Evolutionary conservation across 345 rosid species (phyloP), one percentile per base, ranked within the genome.

Genomic region (Ceriops tagal): DNA sequence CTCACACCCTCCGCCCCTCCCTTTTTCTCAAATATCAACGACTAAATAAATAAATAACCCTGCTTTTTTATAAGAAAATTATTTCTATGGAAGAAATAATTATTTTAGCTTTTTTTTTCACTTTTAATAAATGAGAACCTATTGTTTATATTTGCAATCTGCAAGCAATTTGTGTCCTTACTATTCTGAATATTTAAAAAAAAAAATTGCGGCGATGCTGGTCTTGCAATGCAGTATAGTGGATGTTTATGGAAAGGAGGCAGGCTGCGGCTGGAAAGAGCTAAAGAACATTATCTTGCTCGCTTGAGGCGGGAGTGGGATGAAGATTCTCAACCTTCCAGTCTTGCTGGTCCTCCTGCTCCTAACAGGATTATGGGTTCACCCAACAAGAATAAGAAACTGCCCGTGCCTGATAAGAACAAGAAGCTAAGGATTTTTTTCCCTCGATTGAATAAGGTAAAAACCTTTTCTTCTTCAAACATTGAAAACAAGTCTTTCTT

Each of bases 221-320:
- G 24, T 53, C 53, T 46, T 9, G 9, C 19, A 71, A 4, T 71
- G 56, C 88, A 95, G 99, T 92, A 89, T 62, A 96, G 89, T 72
- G 97, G 97, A 26, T 96, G 98, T 70, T 75, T 72, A 1, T 96
- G 97, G 99, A 96, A 90, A 69, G 99, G 96, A 52, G 95, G 93
- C 61, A 89, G 69, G 75, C 73, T 96, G 74, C 84, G 85, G 82
- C 84, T 92, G 39, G 98, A 90, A 84, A 92, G 87, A 87, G 98
- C 98, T 1, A 86, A 92, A 75, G 93, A 90, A 43, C 85, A 90
- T 75, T 92, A 85, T 81, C 83, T 92, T 27, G 73, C 78, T 71
- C 83, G 86, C 51, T 66, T 95, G 83, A 85, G 73, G 58, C 84
- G 80, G 15, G 98, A 95, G 69, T 87, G 97, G 97, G 86, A 71